Percentiles rank a stretch among this genome's conserved stretches.
phyloP scores from a whole-genome alignment of 345 rosid species.

The Sapria himalayana region DNA sequence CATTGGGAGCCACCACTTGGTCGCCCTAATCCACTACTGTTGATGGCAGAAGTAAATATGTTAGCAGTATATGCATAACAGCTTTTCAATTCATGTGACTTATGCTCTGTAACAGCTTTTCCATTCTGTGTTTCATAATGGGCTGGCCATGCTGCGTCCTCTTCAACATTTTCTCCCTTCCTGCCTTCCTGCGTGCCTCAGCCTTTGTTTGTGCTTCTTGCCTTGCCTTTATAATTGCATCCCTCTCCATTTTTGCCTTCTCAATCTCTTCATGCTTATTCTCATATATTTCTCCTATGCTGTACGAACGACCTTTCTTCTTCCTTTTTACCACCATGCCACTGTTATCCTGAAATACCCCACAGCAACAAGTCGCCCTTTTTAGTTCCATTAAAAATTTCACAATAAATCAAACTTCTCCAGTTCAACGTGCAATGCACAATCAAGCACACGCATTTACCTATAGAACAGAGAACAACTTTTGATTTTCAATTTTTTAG shows the following conservation, averaged over 20 bases:
- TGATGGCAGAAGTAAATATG: too few species aligned
- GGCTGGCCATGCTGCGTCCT: conserved; percentile 70
- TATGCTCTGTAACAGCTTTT: conserved; percentile 59
- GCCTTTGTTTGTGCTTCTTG: conserved; percentile 49
- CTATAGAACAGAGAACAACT: too few species aligned
- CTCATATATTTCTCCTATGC: conserved; percentile 40
- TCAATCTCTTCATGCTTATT: conserved; percentile 46
- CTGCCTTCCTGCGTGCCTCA: conserved; percentile 42
- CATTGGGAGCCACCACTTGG: too few species aligned
- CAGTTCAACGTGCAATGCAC: too few species aligned
- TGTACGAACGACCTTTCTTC: conserved; percentile 13
- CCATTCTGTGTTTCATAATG: conserved; percentile 74
- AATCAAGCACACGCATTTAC: too few species aligned
- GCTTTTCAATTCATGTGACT: too few species aligned
- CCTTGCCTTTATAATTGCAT: conserved; percentile 33
- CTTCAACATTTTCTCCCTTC: conserved; percentile 49
- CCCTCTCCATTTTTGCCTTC: conserved; percentile 44
- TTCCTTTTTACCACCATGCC: conserved; percentile 12
- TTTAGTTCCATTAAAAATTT: too few species aligned
- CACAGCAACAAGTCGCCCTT: too few species aligned
- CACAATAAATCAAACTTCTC: too few species aligned
- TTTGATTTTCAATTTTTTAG: too few species aligned
- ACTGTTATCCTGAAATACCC: conserved; percentile 12
- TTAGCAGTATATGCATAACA: too few species aligned
- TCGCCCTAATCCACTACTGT: too few species aligned